Conservation (phyloP, 805 yeast genomes). For the Zygosaccharomyces bailii region DNA sequence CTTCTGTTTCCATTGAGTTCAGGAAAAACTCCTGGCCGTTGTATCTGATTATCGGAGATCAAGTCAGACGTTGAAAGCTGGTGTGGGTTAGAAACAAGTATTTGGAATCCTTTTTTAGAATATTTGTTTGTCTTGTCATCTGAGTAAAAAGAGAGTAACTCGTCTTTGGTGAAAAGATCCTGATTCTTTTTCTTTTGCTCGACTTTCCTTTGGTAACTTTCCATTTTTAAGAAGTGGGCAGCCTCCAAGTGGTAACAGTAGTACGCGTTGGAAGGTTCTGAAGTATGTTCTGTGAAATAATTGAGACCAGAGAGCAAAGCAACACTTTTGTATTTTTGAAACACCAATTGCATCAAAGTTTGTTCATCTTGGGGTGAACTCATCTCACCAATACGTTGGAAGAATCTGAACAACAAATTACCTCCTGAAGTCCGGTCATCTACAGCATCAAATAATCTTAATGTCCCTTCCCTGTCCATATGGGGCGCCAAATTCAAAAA, state of each 20-base stretch:
- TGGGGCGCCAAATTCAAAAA: constrained; percentile 27
- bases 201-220: constrained; percentile 29
- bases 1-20: constrained; percentile 6
- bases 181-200: constrained; percentile 19
- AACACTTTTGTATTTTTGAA: constrained; percentile 27
- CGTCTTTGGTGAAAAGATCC: constrained; percentile 27
- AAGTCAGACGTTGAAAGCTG: constrained; percentile 27
- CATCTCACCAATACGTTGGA: constrained; percentile 16
- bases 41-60: constrained; percentile 18
- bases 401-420: constrained; percentile 23
- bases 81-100: constrained; percentile 23
- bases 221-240: constrained; percentile 26
- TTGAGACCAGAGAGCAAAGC: constrained; percentile 35
- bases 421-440: constrained; percentile 24
- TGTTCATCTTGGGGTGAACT: constrained; percentile 14
- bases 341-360: constrained; percentile 25
- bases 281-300: constrained; percentile 25
- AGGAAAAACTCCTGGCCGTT: constrained; percentile 8
- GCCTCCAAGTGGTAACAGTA: constrained; percentile 33
- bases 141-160: constrained; percentile 33
- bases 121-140: constrained; percentile 32
- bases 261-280: constrained; percentile 22
- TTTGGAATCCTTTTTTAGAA: constrained; percentile 30
- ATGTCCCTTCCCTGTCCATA: constrained; percentile 11
- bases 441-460: constrained; percentile 23